phyloP scores from a whole-genome alignment of 1,284 basidiomycete genomes.

The Trichosporon faecale region DNA sequence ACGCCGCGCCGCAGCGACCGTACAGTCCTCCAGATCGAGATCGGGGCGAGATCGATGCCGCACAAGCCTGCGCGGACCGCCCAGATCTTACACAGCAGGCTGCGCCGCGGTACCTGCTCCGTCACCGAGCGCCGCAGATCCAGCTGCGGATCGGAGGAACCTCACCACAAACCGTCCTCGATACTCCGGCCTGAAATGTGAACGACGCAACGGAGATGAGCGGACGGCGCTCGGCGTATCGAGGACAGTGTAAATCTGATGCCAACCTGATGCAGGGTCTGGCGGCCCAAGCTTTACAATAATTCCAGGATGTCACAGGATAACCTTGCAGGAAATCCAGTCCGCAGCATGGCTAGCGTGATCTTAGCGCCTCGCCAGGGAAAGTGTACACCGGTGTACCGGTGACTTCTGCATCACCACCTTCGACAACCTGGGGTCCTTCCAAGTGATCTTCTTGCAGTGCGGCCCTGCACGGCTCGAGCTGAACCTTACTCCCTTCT shows the following conservation, averaged over 20 bases:
- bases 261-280: background rate
- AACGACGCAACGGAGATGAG: no score
- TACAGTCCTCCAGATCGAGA: background rate
- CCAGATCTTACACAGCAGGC: background rate
- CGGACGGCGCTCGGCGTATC: no score
- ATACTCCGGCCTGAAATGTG: no score
- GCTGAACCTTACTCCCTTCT: background rate
- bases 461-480: background rate
- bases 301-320: background rate
- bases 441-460: background rate
- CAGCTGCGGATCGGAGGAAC: background rate
- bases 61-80: no score
- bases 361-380: background rate
- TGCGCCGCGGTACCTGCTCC: background rate
- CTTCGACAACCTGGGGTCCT: background rate
- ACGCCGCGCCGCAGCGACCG: background rate
- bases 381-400: background rate
- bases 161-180: no score
- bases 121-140: no score
- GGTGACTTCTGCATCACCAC: background rate
- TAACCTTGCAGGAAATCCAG: background rate
- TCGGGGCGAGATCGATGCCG: background rate
- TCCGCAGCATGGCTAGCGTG: background rate
- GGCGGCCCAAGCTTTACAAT: background rate
- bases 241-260: no score